Base-by-base conservation (phyloP, 2,329 filamentous ascomycete genomes). In the Fusarium fujikuroi region DNA sequence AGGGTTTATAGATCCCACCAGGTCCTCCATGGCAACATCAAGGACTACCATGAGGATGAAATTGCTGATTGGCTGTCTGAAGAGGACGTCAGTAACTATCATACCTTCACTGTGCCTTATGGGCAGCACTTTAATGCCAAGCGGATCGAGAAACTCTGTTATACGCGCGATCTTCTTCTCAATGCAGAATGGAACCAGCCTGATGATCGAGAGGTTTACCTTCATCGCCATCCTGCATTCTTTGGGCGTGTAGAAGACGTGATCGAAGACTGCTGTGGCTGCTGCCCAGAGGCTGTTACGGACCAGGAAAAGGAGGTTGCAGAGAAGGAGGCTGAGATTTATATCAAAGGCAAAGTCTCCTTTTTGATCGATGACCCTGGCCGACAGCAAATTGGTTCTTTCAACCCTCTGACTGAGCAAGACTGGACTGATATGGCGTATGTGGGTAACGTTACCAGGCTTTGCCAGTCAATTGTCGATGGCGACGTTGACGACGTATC, bases 351-450 rank as follows among this genome's bases (percentile, higher is more conserved):
- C 14, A 86, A 88, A 28, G 86, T 96, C 15, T 85, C 86, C 0
- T 97, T 97, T 80, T 85, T 96, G 74, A 92, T 91, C 70, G 93
- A 97, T 76, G 89, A 97, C 74, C 93, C 94, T 3, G 94, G 94
- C 23, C 87, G 94, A 62, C 94, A 96, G 78, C 84, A 88, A 80
- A 90, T 90, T 56, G 88, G 88, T 32, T 89, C 87, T 15, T 97
- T 97, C 83, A 92, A 96, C 75, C 94, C 94, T 0, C 86, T 95
- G 42, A 95, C 92, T 0, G 91, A 94, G 46, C 87, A 93, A 57
- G 93, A 96, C 78, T 97, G 94, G 93, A 96, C 94, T 2, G 93
- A 95, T 73, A 96, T 97, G 93, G 93, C 94, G 1, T 97, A 97
- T 74, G 87, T 97, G 40, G 93, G 93, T 16, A 93, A 95, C 73